Conservation (phyloP, 768 basidiomycete species). For the Gloeopeniophorella convolvens region DNA sequence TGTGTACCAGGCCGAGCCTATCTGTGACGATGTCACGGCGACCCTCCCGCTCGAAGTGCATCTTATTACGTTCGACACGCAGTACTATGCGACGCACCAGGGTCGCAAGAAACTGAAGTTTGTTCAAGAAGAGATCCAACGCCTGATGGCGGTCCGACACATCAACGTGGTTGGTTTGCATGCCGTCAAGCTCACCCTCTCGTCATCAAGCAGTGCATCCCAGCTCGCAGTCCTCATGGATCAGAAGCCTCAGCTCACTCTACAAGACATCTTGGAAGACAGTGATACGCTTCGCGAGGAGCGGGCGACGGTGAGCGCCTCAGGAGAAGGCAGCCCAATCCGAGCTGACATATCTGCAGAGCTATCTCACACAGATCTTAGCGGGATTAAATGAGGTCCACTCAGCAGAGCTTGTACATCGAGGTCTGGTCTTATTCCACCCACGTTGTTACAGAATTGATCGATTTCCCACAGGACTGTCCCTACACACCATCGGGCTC, state of each 20-base stretch:
- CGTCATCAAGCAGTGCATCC: conserved; percentile 42
- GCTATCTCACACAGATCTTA: conserved; percentile 69
- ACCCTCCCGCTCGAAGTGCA: conserved; percentile 62
- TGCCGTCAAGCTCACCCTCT: conserved; percentile 56
- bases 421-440: conserved; percentile 36
- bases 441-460: background rate
- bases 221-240: conserved; percentile 67
- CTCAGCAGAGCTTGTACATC: conserved; percentile 58
- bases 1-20: conserved; percentile 66
- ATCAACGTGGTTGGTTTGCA: conserved; percentile 60
- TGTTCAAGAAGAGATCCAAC: conserved; percentile 59
- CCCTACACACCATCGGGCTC: conserved; percentile 54
- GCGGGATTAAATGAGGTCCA: conserved; percentile 65
- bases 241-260: conserved; percentile 54
- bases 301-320: conserved; percentile 49
- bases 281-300: conserved; percentile 69
- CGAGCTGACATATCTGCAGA: conserved; percentile 35
- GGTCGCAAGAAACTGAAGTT: conserved; percentile 68
- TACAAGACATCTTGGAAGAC: conserved; percentile 73
- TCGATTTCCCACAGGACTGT: conserved; percentile 40
- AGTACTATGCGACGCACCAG: conserved; percentile 63
- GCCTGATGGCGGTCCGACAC: conserved; percentile 52
- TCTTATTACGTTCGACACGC: conserved; percentile 56
- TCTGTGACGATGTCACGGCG: conserved; percentile 57
- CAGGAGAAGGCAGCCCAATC: conserved; percentile 4